These are phyloP conservation scores for Cajanus cajan DNA, from an alignment of 306 rosid genomes.

Conservation along the genomic window DNA sequence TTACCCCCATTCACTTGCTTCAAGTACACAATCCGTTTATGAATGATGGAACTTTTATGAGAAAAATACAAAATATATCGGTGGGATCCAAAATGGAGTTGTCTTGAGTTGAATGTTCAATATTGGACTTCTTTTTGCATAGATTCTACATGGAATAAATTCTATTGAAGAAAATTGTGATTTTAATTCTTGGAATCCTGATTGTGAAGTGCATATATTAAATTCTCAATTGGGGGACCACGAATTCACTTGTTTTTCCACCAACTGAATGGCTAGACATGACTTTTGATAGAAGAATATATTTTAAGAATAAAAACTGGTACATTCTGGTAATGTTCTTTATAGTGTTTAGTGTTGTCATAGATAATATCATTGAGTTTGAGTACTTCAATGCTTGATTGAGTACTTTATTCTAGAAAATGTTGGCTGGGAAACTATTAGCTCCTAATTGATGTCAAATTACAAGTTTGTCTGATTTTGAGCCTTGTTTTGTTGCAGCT, in stretches of 20 bases:
- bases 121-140: slow-evolving; percentile 35
- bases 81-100: slow-evolving; percentile 30
- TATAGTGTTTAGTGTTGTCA: slow-evolving; percentile 3
- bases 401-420: slow-evolving; percentile 15
- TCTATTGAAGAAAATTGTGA: slow-evolving; percentile 38
- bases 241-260: slow-evolving; percentile 35
- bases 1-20: slow-evolving; percentile 11
- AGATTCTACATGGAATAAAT: slow-evolving; percentile 58
- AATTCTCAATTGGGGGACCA: slow-evolving; percentile 42
- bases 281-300: slow-evolving; percentile 40
- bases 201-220: slow-evolving; percentile 47
- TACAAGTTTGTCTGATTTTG: slow-evolving; percentile 36
- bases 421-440: neutral
- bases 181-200: slow-evolving; percentile 27
- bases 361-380: slow-evolving; percentile 9
- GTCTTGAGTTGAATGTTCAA: slow-evolving; percentile 25
- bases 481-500: slow-evolving; percentile 58
- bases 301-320: slow-evolving; percentile 17
- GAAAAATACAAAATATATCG: slow-evolving; percentile 42
- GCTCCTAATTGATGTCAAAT: slow-evolving; percentile 10
- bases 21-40: slow-evolving; percentile 48
- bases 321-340: slow-evolving; percentile 17
- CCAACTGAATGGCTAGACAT: slow-evolving; percentile 32
- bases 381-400: slow-evolving; percentile 29
- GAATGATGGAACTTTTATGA: slow-evolving; percentile 37